Percentiles rank a stretch among this genome's conserved stretches.
phyloP scores from a whole-genome alignment of 768 basidiomycete genomes.

The Boletus tomentosulus region DNA sequence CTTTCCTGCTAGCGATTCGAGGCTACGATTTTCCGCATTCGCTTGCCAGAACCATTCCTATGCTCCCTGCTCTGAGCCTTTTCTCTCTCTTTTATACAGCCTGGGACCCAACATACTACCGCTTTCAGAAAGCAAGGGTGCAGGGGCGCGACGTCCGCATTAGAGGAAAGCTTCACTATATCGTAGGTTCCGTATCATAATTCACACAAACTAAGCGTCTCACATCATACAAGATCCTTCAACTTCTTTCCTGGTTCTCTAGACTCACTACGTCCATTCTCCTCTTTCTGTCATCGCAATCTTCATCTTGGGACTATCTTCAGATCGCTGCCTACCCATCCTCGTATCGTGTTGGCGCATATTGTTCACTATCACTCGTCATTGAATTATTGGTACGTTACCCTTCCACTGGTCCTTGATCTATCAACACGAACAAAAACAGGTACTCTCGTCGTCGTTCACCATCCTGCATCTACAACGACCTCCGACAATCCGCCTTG shows the following conservation, averaged over 20 bases:
- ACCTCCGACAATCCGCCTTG: slow-evolving; percentile 67
- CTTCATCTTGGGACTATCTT: slow-evolving; percentile 38
- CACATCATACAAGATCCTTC: slow-evolving; percentile 45
- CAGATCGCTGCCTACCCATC: slow-evolving; percentile 33
- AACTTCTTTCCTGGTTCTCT: slow-evolving; percentile 55
- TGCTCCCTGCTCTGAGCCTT: slow-evolving; percentile 47
- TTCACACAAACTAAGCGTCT: not conserved
- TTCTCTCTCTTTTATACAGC: slow-evolving; percentile 72
- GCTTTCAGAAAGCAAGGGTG: slow-evolving; percentile 51
- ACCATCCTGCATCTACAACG: slow-evolving; percentile 58
- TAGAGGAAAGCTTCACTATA: slow-evolving; percentile 58
- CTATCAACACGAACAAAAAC: slow-evolving; percentile 1
- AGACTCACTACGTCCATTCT: slow-evolving; percentile 49
- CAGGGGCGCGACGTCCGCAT: slow-evolving; percentile 73
- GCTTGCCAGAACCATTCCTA: slow-evolving; percentile 29
- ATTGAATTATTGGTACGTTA: slow-evolving; percentile 56
- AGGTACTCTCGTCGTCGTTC: slow-evolving; percentile 53
- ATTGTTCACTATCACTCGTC: slow-evolving; percentile 42
- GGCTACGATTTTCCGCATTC: slow-evolving; percentile 17
- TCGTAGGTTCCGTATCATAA: slow-evolving; percentile 39
- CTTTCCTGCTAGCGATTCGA: slow-evolving; percentile 15
- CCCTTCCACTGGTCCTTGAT: not conserved
- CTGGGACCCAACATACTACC: slow-evolving; percentile 83
- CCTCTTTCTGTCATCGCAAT: slow-evolving; percentile 40
- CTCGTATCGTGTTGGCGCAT: slow-evolving; percentile 38